Percentiles rank a stretch among this genome's conserved stretches.
These are phyloP conservation scores for Lanmaoa pseudosensibilis DNA, from an alignment of 768 basidiomycete genomes.

Conservation along the genomic window DNA sequence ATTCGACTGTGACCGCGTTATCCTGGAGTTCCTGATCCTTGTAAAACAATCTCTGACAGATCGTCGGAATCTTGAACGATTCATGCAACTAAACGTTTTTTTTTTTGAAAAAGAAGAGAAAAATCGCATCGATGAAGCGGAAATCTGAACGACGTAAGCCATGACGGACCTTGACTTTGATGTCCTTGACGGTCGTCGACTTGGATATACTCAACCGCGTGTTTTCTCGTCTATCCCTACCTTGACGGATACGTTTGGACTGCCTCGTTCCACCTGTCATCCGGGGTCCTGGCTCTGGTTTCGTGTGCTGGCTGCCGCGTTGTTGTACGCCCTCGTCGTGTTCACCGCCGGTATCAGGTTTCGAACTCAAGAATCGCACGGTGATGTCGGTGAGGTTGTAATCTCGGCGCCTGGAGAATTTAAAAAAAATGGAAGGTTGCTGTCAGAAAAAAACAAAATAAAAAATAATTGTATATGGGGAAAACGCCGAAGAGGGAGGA, in stretches of 20 bases:
- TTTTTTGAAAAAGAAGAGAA: too few species aligned
- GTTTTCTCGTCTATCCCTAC: constrained; percentile 49
- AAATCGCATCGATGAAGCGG: neutral
- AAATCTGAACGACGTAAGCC: too few species aligned
- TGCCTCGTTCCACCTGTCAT: constrained; percentile 51
- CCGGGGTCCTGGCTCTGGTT: constrained; percentile 38
- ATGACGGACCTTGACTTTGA: constrained; percentile 65
- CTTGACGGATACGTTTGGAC: constrained; percentile 68
- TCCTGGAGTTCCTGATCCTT: constrained; percentile 63
- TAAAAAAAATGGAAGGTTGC: constrained; percentile 19
- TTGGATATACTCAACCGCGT: constrained; percentile 59
- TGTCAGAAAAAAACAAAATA: constrained; percentile 14
- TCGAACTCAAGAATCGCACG: constrained; percentile 45
- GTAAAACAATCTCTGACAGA: constrained; percentile 71
- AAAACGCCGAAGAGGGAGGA: neutral
- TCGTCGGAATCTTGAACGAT: constrained; percentile 65
- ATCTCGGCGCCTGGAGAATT: constrained; percentile 35
- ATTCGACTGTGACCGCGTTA: constrained; percentile 49
- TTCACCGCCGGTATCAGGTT: constrained; percentile 33
- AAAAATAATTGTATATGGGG: constrained; percentile 5
- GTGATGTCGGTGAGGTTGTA: constrained; percentile 65
- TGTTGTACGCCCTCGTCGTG: constrained; percentile 22
- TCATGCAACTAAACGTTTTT: constrained; percentile 72
- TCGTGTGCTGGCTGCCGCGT: constrained; percentile 28
- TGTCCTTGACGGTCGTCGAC: constrained; percentile 70